phyloP scores from a whole-genome alignment of 208 protist genomes.

The Trypanosoma scelopori region DNA sequence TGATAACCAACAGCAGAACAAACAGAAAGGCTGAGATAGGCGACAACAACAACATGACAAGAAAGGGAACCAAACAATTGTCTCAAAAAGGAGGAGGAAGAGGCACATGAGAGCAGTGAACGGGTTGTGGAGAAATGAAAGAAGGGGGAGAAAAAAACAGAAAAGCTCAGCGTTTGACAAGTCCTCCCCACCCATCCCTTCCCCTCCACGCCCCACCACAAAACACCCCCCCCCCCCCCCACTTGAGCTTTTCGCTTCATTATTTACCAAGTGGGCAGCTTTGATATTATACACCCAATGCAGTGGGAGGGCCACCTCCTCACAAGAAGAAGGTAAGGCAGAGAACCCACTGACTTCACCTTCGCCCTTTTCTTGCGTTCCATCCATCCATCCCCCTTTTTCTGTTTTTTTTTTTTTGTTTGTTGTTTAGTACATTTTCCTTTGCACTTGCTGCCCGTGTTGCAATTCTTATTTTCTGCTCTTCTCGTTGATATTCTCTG shows the following conservation, averaged over 20 bases:
- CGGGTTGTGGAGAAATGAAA: not conserved
- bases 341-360: too few species aligned
- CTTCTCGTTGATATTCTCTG: constrained; percentile 4
- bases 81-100: constrained; percentile 1
- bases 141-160: not conserved
- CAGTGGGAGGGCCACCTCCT: too few species aligned
- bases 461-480: constrained; percentile 21
- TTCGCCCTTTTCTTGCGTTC: not conserved
- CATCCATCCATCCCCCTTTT: not conserved
- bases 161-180: not conserved
- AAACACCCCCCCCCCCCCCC: too few species aligned
- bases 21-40: too few species aligned
- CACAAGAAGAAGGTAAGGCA: too few species aligned
- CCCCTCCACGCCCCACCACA: too few species aligned
- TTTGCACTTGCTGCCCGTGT: too few species aligned
- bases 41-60: too few species aligned
- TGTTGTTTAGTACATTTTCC: constrained; percentile 1
- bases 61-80: too few species aligned
- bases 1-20: too few species aligned
- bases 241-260: not conserved
- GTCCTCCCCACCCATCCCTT: too few species aligned
- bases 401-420: not conserved
- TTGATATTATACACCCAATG: too few species aligned
- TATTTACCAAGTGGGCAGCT: not conserved
- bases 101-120: not conserved